These are phyloP conservation scores for Neurospora discreta DNA, from an alignment of 495 filamentous ascomycete species.

Conservation along the genomic window DNA sequence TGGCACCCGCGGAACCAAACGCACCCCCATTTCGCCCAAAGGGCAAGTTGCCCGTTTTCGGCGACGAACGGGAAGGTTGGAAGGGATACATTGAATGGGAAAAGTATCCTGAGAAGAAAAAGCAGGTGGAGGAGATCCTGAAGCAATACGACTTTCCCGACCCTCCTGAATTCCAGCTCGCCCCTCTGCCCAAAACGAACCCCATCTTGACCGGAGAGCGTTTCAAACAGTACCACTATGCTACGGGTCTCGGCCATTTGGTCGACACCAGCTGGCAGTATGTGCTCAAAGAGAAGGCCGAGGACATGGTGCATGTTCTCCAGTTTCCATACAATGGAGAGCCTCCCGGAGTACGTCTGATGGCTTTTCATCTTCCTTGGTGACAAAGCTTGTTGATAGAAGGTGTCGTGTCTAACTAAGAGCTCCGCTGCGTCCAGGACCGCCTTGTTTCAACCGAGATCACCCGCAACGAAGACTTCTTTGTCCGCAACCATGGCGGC, in stretches of 20 bases:
- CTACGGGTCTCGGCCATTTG: conserved; percentile 38
- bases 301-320: conserved; percentile 57
- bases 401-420: not conserved
- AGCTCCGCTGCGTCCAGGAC: not conserved
- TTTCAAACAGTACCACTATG: conserved; percentile 58
- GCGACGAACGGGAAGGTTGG: conserved; percentile 14
- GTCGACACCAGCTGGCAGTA: conserved; percentile 46
- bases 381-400: not conserved
- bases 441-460: conserved; percentile 28
- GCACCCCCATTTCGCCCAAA: conserved; percentile 10
- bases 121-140: conserved; percentile 43
- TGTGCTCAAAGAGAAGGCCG: conserved; percentile 49
- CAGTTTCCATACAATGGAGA: conserved; percentile 67
- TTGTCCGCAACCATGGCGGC: conserved; percentile 56
- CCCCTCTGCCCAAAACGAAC: conserved; percentile 49
- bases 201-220: conserved; percentile 48
- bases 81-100: conserved; percentile 57
- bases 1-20: conserved; percentile 13
- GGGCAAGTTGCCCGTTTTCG: conserved; percentile 11
- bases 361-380: not conserved
- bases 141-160: conserved; percentile 43
- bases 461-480: conserved; percentile 49
- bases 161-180: conserved; percentile 49
- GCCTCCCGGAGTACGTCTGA: conserved; percentile 29
- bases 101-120: conserved; percentile 54